Conservation (phyloP, 352 stramenopile species). For the Plasmopara viticola region DNA sequence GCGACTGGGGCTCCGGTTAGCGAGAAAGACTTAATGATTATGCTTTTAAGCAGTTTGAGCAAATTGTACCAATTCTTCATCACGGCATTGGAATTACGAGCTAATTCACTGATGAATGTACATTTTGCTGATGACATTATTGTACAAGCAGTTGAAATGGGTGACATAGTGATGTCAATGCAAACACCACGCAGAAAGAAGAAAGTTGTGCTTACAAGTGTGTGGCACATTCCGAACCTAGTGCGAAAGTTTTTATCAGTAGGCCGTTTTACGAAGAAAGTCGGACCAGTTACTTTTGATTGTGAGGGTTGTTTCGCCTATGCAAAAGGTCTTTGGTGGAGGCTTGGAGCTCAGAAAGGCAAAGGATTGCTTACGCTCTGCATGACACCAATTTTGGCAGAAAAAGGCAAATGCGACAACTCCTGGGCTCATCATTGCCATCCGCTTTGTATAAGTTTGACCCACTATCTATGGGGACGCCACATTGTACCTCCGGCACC, state of each 20-base stretch:
- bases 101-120: no score
- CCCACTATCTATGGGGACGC: neutral
- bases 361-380: no score
- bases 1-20: no score
- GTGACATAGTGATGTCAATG: neutral
- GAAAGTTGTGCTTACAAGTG: neutral
- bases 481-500: neutral
- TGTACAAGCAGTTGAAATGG: no score
- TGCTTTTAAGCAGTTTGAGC: no score
- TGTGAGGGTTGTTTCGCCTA: neutral
- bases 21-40: no score
- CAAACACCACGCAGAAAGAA: neutral
- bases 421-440: neutral
- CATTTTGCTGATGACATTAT: no score
- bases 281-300: neutral
- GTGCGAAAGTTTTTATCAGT: neutral
- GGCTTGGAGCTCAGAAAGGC: neutral
- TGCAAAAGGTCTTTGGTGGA: neutral
- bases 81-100: no score
- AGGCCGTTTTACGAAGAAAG: no score
- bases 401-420: neutral
- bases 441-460: neutral
- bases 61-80: no score
- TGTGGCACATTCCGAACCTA: neutral
- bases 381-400: neutral